Evolutionary conservation across 2,329 filamentous ascomycete genomes (phyloP), one percentile per base, ranked within the genome.

Genomic region (Camptophora hylomeconis): DNA sequence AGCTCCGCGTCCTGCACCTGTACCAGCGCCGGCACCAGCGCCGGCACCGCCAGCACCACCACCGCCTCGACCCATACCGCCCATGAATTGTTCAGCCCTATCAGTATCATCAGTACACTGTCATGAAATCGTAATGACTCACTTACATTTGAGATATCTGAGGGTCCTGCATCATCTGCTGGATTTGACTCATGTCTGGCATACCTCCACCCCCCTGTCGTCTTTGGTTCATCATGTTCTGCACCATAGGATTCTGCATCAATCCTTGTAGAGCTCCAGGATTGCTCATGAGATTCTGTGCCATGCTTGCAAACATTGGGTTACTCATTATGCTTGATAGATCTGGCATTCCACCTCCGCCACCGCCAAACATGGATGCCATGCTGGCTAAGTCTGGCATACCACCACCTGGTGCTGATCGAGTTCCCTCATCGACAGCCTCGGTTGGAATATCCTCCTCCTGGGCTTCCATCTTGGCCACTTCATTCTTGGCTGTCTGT

Each of bases 261-360:
- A 98, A 59, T 54, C 84, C 89, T 52, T 66, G 70, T 73, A 95
- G 79, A 64, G 86, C 74, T 7, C 92, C 81, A 0, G 89, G 89
- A 61, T 98, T 94, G 60, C 75, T 82, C 89, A 95, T 95, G 31
- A 98, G 59, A 57, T 82, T 93, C 64, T 94, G 83, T 4, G 89
- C 89, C 84, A 95, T 94, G 60, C 71, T 80, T 28, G 84, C 74
- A 61, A 98, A 92, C 89, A 95, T 95, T 32, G 89, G 89, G 63
- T 95, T 98, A 65, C 66, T 84, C 84, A 95, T 92, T 54, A 98
- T 75, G 39, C 72, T 72, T 40, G 72, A 60, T 14, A 98, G 64
- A 54, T 95, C 87, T 8, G 86, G 84, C 80, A 93, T 89, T 31
- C 81, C 82, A 28, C 78, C 78, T 5, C 63, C 74, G 12, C 69